phyloP scores from a whole-genome alignment of 768 basidiomycete genomes.

The Suillus weaverae region DNA sequence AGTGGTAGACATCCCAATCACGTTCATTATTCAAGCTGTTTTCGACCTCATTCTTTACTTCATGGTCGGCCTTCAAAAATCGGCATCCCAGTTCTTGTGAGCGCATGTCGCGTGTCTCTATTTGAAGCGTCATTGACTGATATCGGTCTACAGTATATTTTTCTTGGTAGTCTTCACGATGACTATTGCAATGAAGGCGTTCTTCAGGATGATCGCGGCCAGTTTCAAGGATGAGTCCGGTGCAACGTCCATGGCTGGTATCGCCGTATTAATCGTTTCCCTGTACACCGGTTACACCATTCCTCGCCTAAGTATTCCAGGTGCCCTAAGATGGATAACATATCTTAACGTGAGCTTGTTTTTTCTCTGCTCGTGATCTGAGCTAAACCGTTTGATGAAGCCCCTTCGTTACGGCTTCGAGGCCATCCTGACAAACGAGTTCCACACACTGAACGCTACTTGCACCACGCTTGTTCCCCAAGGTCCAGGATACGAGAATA shows the following conservation, averaged over 20 bases:
- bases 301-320: conserved; percentile 15
- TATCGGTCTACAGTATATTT: conserved; percentile 50
- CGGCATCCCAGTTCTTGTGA: conserved; percentile 22
- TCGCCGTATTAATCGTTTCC: conserved; percentile 38
- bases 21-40: conserved; percentile 19
- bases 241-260: conserved; percentile 38
- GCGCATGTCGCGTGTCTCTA: conserved; percentile 18
- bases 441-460: conserved; percentile 38
- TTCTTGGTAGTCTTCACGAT: conserved; percentile 53
- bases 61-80: conserved; percentile 20
- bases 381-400: conserved; percentile 30
- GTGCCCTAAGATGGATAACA: conserved; percentile 20
- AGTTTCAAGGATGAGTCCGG: conserved; percentile 51
- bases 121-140: conserved; percentile 41
- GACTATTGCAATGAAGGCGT: conserved; percentile 67
- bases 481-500: conserved; percentile 36
- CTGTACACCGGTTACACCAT: conserved; percentile 46
- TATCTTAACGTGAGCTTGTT: conserved; percentile 28
- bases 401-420: conserved; percentile 30
- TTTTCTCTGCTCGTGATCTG: conserved; percentile 36
- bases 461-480: conserved; percentile 34
- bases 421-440: conserved; percentile 48
- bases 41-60: conserved; percentile 20
- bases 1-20: conserved; percentile 47
- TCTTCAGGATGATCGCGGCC: conserved; percentile 68